Percentiles rank a stretch among this genome's conserved stretches.
These are phyloP conservation scores for Hymenoscyphus albidus DNA, from an alignment of 2,329 filamentous ascomycete genomes.

Conservation along the genomic window DNA sequence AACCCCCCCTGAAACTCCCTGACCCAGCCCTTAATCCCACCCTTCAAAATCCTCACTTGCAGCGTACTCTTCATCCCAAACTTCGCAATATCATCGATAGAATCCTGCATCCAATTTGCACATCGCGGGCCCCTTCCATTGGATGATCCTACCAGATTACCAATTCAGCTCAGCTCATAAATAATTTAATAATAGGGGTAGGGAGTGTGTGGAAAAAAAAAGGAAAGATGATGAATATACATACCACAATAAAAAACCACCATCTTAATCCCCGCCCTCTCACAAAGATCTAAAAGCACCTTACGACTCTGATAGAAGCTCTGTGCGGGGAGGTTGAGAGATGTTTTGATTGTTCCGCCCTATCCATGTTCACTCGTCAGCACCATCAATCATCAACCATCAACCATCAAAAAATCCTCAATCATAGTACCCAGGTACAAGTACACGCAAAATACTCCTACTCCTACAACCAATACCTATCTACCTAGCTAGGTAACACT, in stretches of 20 bases:
- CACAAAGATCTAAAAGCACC: constrained; percentile 46
- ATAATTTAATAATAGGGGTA: not conserved
- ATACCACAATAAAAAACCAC: constrained; percentile 56
- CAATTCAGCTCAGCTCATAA: not conserved
- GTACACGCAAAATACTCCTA: not conserved
- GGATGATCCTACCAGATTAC: constrained; percentile 44
- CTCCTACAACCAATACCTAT: not conserved
- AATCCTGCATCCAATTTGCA: constrained; percentile 55
- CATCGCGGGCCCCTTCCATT: constrained; percentile 48
- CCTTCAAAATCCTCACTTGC: constrained; percentile 46
- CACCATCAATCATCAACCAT: not conserved
- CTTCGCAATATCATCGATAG: constrained; percentile 44
- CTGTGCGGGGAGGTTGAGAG: constrained; percentile 56
- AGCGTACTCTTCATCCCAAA: constrained; percentile 40
- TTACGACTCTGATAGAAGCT: constrained; percentile 49
- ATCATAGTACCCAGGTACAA: no score
- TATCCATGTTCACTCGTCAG: constrained; percentile 20
- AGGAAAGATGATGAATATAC: constrained; percentile 7
- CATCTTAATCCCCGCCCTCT: constrained; percentile 45
- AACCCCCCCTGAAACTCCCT: constrained; percentile 43
- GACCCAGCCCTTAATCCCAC: constrained; percentile 55
- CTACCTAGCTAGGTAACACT: not conserved
- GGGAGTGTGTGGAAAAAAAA: not conserved
- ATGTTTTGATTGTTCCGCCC: constrained; percentile 58
- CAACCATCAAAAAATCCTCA: no score